Evolutionary conservation across 108 stramenopile genomes (phyloP).

Genomic region (Bacterosira constricta): DNA sequence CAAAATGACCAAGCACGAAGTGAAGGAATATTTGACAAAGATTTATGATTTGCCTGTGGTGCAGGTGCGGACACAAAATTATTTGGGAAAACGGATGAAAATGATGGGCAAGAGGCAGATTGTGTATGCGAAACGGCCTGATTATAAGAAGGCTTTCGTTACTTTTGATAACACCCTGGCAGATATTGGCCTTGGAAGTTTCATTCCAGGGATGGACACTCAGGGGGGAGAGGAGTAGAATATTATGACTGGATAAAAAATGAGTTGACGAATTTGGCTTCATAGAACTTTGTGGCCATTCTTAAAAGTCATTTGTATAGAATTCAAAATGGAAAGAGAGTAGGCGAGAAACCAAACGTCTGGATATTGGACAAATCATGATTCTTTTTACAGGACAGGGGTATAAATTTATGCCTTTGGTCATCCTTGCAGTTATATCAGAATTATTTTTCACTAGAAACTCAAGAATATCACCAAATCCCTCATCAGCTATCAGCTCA

Average conservation of each 20-base stretch:
- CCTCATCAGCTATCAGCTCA: not conserved
- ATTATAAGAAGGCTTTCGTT: conserved; percentile 90
- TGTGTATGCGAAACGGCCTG: conserved; percentile 67
- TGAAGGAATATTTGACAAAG: conserved; percentile 92
- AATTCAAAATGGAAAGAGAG: too few relatives aligned
- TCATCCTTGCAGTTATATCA: too few relatives aligned
- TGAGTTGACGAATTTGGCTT: too few relatives aligned
- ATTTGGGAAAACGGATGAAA: conserved; percentile 79
- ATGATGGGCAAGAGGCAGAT: conserved; percentile 62
- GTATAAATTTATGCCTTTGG: too few relatives aligned
- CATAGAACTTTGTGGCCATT: too few relatives aligned
- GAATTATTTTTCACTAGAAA: too few relatives aligned
- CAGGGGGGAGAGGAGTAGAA: conserved; percentile 1
- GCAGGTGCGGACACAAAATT: conserved; percentile 88
- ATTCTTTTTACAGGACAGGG: too few relatives aligned
- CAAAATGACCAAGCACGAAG: conserved; percentile 95
- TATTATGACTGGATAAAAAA: too few relatives aligned
- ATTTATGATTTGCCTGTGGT: conserved; percentile 89
- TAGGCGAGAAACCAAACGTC: too few relatives aligned
- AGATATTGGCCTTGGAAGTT: conserved; percentile 59
- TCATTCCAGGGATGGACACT: conserved; percentile 13
- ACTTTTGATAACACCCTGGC: conserved; percentile 75
- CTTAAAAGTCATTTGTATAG: too few relatives aligned
- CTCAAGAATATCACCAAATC: too few relatives aligned
- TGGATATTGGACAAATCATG: too few relatives aligned